Base-by-base conservation (phyloP, 306 rosid genomes). In the Betula pendula region DNA sequence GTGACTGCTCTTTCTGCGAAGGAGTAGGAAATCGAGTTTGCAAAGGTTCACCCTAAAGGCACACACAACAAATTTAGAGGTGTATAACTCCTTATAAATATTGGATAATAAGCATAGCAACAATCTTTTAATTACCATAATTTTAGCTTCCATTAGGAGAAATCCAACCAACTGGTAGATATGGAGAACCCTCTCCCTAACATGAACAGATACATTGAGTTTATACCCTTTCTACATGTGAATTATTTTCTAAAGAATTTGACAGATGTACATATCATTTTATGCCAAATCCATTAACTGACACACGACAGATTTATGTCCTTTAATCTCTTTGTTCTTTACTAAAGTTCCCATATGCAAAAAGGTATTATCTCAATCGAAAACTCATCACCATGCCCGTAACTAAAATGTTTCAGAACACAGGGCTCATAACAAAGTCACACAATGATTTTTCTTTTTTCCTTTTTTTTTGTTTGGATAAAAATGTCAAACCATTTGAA, bases 111-210 rank as follows among this genome's bases (percentile, higher is more conserved):
- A 27, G 17, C 27, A 8, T 3, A 2, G 1, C 70, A 19, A 27
- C 25, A 65, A 33, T 35, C 13, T 65, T 10, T 50, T 17, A 63
- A 17, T 2, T 63, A 35, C 47, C 25, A 8, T 16, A 65, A 35
- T 17, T 19, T 8, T 65, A 35, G 45, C 14, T 65, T 65, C 27
- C 45, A 38, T 35, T 65, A 65, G 70, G 24, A 9, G 4, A 65
- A 16, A 65, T 35, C 70, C 45, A 0, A 65, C 45, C 19, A 15
- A 38, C 25, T 33, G 19, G 45, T 33, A 3, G 12, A 19, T 1
- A 17, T 38, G 70, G 48, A 65, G 70, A 31, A 35, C 47, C 38
- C 70, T 38, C 70, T 45, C 25, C 42, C 27, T 35, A 40, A 78
- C 63, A 47, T 38, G 38, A 52, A 68, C 48, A 52, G 29, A 24